Evolutionary conservation across 441 rosid genomes (phyloP), one percentile per base, ranked within the genome.

Genomic region (Euphorbia corollata): DNA sequence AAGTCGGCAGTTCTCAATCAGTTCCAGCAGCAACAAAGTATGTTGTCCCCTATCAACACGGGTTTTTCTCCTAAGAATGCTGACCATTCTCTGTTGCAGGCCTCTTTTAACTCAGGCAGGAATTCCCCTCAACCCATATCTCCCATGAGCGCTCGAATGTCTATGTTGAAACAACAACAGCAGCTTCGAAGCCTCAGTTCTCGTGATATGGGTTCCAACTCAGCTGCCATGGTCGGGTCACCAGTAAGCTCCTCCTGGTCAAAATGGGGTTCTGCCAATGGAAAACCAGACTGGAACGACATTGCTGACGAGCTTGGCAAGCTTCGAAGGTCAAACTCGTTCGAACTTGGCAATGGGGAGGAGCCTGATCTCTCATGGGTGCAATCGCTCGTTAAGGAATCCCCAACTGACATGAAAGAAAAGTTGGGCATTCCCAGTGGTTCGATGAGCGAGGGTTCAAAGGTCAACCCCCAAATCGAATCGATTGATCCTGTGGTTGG

Each of bases 401-500:
- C 74, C 20, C 78, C 87, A 10, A 65, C 75, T n/a, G 81, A 79
- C 24, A 71, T 41, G 27, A 59, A 54, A 65, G 70, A 71, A 56
- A 74, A 64, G 55, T 45, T 66, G 5, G 67, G 53, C 32, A 70
- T 53, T 48, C 69, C 20, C 34, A n/a, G 30, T 63, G 22, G 76
- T 73, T 72, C 78, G 41, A 48, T 61, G 53, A 65, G 70, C 36
- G 71, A 76, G 79, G 4, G 80, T 70, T 63, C 72, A 53, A 68
- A 67, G 68, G 85, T 0, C 86, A 90, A 57, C 82, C 84, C 77
- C 83, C 90, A 24, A 85, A 82, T 68, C 78, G 88, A 80, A 84
- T 75, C 73, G 81, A 58, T 63, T 48, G 97, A 89, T 71, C 87
- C 80, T 65, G 85, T 80, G n/a, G 68, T 89, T 59, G 93, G 90